Base-by-base conservation (phyloP, 345 rosid species). In the Pelargonium nanum region DNA sequence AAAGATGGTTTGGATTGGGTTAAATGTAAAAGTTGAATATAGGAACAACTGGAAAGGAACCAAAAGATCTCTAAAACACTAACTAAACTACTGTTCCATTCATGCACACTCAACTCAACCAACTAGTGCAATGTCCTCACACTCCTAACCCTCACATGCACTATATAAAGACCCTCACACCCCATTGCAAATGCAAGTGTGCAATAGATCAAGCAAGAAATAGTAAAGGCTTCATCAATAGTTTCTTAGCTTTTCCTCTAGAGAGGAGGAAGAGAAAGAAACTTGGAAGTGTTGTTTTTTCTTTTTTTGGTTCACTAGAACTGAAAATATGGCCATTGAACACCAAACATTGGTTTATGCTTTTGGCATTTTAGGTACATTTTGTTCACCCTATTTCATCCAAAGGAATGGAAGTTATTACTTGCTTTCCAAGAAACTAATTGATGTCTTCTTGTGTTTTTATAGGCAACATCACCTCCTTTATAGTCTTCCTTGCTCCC, bases 301-400 rank as follows among this genome's bases (percentile, higher is more conserved):
- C 15, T 15, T 26, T 23, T 19, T 44, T 53, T 64, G 23, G 51
- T 21, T 64, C 55, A 6, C 64, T 26, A 23, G 22, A 30, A 19
- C 23, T 55, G 20, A 26, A 7, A 50, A 24, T 57, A 82, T 82
- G 87, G 80, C 79, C 30, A 19, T 67, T 68, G 76, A 69, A 50
- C 64, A 68, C 54, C 51, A 78, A 40, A 40, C 56, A 0, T 73
- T 52, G 74, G 74, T 61, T 68, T 72, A 80, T 60, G 79, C 83
- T 61, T 85, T 85, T 69, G 97, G 95, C 61, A 44, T 90, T 75
- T 73, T 83, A 60, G 97, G 97, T 89, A 77, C 5, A 19, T 4
- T 26, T 26, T 5, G 16, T 58, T 58, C 17, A 17, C 15, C 15
- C 17, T 32, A 24, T 21, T 34, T 34, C 22, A 22, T 52, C 13